These are phyloP conservation scores for Usnea hakonensis DNA, from an alignment of 495 filamentous ascomycete species.

Conservation along the genomic window DNA sequence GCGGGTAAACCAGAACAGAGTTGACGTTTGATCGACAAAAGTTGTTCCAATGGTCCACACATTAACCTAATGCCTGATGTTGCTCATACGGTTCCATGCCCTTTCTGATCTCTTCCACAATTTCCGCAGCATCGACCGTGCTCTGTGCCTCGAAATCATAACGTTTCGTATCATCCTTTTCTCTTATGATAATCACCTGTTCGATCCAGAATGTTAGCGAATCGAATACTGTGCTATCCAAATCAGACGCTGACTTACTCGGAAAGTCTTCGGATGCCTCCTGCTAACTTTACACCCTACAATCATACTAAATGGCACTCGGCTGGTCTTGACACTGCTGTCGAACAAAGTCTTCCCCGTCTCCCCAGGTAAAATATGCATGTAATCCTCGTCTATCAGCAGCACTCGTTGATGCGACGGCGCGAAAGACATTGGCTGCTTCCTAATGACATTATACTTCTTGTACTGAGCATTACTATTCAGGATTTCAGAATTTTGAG, in stretches of 20 bases:
- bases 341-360: slow-evolving; percentile 47
- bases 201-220: not conserved
- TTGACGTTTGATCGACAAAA: not conserved
- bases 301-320: slow-evolving; percentile 86
- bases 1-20: not conserved
- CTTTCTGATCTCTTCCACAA: slow-evolving; percentile 77
- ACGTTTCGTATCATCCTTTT: slow-evolving; percentile 79
- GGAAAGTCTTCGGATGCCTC: slow-evolving; percentile 86
- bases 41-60: not conserved
- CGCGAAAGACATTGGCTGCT: slow-evolving; percentile 89
- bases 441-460: slow-evolving; percentile 86
- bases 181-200: slow-evolving; percentile 67
- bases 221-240: not conserved
- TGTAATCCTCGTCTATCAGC: slow-evolving; percentile 88
- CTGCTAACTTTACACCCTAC: slow-evolving; percentile 88
- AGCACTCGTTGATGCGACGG: slow-evolving; percentile 75
- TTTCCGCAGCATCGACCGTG: slow-evolving; percentile 71
- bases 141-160: slow-evolving; percentile 93
- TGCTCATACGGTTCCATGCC: slow-evolving; percentile 43
- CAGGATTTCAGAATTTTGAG: slow-evolving; percentile 69
- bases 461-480: slow-evolving; percentile 58
- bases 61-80: not conserved
- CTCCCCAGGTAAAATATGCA: slow-evolving; percentile 84
- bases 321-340: slow-evolving; percentile 62
- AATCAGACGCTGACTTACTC: slow-evolving; percentile 40